Evolutionary conservation across 129 eudicot species (phyloP), one percentile per base, ranked within the genome.

Genomic region (Gnaphalium uliginosum): DNA sequence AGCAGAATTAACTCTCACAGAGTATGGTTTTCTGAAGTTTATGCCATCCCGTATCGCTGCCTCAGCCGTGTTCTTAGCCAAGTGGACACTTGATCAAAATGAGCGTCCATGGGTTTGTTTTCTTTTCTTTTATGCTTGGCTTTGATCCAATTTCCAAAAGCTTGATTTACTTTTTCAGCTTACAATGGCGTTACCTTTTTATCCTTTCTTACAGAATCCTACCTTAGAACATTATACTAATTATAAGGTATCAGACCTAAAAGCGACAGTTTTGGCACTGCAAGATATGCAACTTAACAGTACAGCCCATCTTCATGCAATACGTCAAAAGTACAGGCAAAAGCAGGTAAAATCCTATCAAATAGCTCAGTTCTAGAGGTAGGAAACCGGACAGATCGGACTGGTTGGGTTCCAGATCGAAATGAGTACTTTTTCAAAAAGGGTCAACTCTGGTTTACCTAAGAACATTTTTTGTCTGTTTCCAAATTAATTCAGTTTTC

Each of bases 31-130:
- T 83, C 77, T 95, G 8, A 85, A 81, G 76, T 89, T 82, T 77
- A 92, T 87, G 23, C 97, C 99, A 11, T 95, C 99, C 61, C 84
- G 89, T 4, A 19, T 87, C 53, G 97, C 97, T 63, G 99, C 99
- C 56, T 91, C 97, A 68, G 97, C 97, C 3, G 89, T 91, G 58
- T 91, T 89, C 81, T 90, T 95, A 61, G 99, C 99, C 68, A 84
- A 85, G 82, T 95, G 99, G 99, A 91, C 93, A 32, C 88, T 95
- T 69, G 90, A 95, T 85, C 99, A 89, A 74, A 84, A 88, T 30
- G 83, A 72, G 37, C 84, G 87, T 72, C 99, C 99, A 58, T 95
- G 99, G 97, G 99, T 95, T 27, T 6, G 95, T 70, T 68, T 61
- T 67, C 74, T 79, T 53, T 75, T 11, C 50, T 39, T 65, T 14